phyloP scores from a whole-genome alignment of 257 asterid species.

The Lithospermum erythrorhizon region DNA sequence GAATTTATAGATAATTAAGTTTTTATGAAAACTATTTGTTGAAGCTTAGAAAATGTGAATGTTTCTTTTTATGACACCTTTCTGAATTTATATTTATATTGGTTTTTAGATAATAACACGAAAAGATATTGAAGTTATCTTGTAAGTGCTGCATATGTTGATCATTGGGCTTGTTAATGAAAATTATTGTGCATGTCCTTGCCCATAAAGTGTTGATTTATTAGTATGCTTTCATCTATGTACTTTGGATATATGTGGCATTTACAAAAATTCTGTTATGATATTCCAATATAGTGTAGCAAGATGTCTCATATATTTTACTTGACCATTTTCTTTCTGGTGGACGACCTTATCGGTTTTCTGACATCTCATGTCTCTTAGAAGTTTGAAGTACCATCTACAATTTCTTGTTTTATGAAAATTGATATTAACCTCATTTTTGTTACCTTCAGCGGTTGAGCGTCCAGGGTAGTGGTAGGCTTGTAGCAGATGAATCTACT shows the following conservation, averaged over 20 bases:
- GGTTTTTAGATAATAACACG: too few relatives aligned
- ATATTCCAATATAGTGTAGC: neutral
- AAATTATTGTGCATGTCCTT: too few relatives aligned
- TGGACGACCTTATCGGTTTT: neutral
- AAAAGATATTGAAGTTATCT: neutral
- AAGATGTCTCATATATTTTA: neutral
- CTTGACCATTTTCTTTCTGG: neutral
- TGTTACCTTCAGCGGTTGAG: slow-evolving; percentile 28
- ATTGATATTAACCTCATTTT: slow-evolving; percentile 14
- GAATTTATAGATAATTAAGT: neutral
- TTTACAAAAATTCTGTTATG: neutral
- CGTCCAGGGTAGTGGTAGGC: slow-evolving; percentile 41
- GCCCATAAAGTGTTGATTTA: neutral
- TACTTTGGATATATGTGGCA: neutral
- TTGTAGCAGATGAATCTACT: slow-evolving; percentile 24
- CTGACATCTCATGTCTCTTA: neutral
- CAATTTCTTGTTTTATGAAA: neutral
- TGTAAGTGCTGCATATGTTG: neutral
- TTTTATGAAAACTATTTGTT: neutral
- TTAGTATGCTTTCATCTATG: neutral
- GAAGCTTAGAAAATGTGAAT: neutral
- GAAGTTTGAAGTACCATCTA: neutral
- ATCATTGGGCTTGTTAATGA: neutral
- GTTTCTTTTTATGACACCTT: neutral
- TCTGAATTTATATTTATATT: too few relatives aligned